Evolutionary conservation across 2,329 filamentous ascomycete species (phyloP), one percentile per base, ranked within the genome.

Genomic region (Cordyceps tenuipes): DNA sequence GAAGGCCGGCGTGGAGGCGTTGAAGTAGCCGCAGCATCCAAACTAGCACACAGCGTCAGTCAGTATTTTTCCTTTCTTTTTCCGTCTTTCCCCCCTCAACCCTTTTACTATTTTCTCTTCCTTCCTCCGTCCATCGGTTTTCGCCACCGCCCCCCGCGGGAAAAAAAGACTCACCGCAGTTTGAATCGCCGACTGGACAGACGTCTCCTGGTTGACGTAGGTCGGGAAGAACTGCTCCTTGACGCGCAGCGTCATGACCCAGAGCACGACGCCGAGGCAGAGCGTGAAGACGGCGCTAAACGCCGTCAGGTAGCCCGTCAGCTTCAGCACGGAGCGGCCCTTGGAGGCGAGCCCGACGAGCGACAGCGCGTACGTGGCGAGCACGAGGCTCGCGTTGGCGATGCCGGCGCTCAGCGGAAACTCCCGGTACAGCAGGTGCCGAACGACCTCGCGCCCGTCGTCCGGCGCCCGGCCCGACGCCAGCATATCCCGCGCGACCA

Each of bases 11-110:
- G 83, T 80, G 5, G 85, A 87, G 71, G 81, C 84, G 75, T 91
- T 90, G 66, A 82, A 75, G 75, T 90, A 94, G 63, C 90, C 90
- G 67, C 90, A 94, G 82, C 90, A 94, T 66, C 83, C 71, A 71
- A 93, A 92, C 85, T 91, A 68, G 5, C n/a, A 36, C 15, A 43
- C 3, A 9, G 5, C 10, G 48, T 66, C 36, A 67, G 64, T n/a
- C n/a, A n/a, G n/a, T n/a, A n/a, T n/a, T 29, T 29, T 29, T 29
- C 26, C 26, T 3, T 6, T 29, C 26, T 65, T 17, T 47, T 36
- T 44, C 13, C 4, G 5, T 41, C 17, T 26, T 47, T n/a, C n/a
- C n/a, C n/a, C n/a, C n/a, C n/a, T n/a, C n/a, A n/a, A n/a, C n/a
- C 5, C 13, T 34, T 36, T 26, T 5, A 13, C 9, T 17, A 3